Percentiles rank a stretch among this genome's conserved stretches.
These are phyloP conservation scores for Mycena maculata DNA, from an alignment of 768 basidiomycete genomes.

Conservation along the genomic window DNA sequence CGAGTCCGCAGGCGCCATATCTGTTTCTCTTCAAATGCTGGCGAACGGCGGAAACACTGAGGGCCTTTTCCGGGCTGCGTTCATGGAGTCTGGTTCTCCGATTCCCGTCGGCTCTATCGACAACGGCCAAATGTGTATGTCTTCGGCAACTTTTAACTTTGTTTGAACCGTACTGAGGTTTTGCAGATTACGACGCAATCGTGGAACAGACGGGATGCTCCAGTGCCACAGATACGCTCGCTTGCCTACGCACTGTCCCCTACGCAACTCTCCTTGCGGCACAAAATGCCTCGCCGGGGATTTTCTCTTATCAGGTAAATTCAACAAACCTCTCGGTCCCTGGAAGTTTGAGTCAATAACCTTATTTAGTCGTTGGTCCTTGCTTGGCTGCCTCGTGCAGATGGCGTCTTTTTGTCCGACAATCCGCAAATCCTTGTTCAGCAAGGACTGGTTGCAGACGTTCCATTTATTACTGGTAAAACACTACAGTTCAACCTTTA, in stretches of 20 bases:
- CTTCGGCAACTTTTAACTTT: not conserved
- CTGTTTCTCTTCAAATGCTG: constrained; percentile 63
- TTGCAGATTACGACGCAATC: constrained; percentile 53
- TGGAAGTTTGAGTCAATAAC: not conserved
- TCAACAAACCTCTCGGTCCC: not conserved
- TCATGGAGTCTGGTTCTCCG: constrained; percentile 64
- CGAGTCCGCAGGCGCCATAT: constrained; percentile 64
- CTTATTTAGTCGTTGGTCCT: constrained; percentile 54
- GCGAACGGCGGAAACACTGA: constrained; percentile 57
- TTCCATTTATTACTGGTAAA: constrained; percentile 31
- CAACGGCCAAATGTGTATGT: constrained; percentile 51
- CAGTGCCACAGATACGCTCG: constrained; percentile 50
- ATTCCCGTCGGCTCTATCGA: constrained; percentile 56
- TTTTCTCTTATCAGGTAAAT: constrained; percentile 54
- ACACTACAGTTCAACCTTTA: not conserved
- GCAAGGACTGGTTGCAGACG: constrained; percentile 48
- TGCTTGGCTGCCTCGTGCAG: constrained; percentile 50
- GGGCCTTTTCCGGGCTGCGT: constrained; percentile 60
- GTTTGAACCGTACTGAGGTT: not conserved
- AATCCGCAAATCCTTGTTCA: constrained; percentile 61
- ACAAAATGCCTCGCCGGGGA: constrained; percentile 51
- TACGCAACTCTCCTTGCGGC: constrained; percentile 52
- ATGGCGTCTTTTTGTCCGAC: constrained; percentile 31
- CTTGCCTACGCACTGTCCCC: constrained; percentile 53
- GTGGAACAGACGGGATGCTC: constrained; percentile 49